Evolutionary conservation across 116 monocot species (phyloP), one percentile per base, ranked within the genome.

Genomic region (Posidonia oceanica): DNA sequence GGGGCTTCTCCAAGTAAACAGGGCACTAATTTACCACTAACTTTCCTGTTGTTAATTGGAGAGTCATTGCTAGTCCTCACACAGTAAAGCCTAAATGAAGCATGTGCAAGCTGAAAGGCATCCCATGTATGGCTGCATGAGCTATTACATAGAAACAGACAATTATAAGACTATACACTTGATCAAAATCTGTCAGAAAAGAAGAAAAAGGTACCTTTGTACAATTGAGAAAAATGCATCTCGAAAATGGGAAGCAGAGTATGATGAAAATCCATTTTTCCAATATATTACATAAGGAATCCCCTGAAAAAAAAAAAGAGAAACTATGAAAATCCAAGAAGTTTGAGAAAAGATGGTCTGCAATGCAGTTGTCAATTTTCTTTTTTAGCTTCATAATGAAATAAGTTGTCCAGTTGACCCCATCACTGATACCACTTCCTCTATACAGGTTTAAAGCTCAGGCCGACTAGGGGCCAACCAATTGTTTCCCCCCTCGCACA

Each of bases 51-150:
- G 18, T 81, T 75, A 71, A 70, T 74, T 44, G 80, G 73, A 29
- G 73, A 76, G 14, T 65, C 72, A 71, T 76, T 73, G 66, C 74
- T 83, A 75, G 78, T 83, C 48, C 77, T 80, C 59, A 75, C 64
- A 72, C 86, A 88, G 61, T 86, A 93, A 2, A 93, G 55, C 61
- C 75, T 74, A 69, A 88, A 86, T 21, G 93, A 86, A 56, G 93
- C 93, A 79, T 84, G 77, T 51, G 93, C 93, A 69, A 93, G 84
- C 72, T 93, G 93, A 78, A 93, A 93, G 52, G 93, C 82, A 80
- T 93, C 93, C 86, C 88, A 88, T 75, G 80, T 77, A 69, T 93
- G 93, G 72, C 86, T 82, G 69, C 76, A 76, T 55, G 93, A 93
- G 75, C 93, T 92, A 74, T 72, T 81, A 3, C 18, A 64, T 67